Conservation (phyloP, 129 eudicot genomes). For the Ambrosia trifida region DNA sequence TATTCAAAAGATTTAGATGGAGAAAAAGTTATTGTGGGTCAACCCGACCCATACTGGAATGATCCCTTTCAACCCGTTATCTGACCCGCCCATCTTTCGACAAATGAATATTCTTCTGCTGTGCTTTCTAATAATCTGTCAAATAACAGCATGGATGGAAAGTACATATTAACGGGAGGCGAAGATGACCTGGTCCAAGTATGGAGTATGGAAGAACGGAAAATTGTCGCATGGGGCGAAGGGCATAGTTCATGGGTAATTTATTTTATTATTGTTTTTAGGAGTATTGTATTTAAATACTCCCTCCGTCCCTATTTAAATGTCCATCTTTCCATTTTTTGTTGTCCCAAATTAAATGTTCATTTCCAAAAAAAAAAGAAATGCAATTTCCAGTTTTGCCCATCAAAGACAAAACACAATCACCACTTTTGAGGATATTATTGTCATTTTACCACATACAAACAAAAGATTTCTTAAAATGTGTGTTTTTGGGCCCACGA, state of each 20-base stretch:
- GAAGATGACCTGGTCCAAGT: constrained; percentile 99
- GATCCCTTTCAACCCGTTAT: neutral
- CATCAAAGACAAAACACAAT: too few species aligned
- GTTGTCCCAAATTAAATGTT: too few species aligned
- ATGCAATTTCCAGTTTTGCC: too few species aligned
- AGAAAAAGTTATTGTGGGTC: neutral
- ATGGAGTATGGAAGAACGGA: constrained; percentile 97
- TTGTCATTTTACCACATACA: too few species aligned
- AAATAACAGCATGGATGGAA: constrained; percentile 83
- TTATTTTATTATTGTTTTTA: neutral
- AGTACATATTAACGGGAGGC: constrained; percentile 89
- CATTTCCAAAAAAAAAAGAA: too few species aligned
- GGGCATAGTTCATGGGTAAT: constrained; percentile 98
- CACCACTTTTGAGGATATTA: too few species aligned
- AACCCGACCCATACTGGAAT: neutral
- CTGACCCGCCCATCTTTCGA: neutral
- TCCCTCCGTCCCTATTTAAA: too few species aligned
- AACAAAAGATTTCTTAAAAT: too few species aligned
- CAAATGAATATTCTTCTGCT: neutral
- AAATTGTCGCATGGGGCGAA: constrained; percentile 99
- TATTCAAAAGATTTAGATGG: neutral
- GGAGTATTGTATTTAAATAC: too few species aligned
- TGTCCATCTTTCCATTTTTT: too few species aligned
- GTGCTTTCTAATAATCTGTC: constrained; percentile 1
- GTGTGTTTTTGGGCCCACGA: too few species aligned